Conservation (phyloP, 352 stramenopile genomes). For the Globisporangium paddicum region DNA sequence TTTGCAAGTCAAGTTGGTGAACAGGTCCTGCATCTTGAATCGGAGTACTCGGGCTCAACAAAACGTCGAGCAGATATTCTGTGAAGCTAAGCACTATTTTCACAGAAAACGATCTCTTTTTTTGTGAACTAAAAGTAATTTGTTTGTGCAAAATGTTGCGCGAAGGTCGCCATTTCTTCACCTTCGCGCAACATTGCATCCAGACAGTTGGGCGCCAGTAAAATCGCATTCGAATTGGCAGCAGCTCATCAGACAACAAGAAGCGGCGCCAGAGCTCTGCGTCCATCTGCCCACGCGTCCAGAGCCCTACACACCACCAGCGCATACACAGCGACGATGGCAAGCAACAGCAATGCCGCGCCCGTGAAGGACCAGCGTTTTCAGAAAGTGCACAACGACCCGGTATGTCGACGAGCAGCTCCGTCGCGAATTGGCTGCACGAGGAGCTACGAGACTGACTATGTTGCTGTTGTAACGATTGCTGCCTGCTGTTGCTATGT, state of each 20-base stretch:
- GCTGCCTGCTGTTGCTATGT: not conserved
- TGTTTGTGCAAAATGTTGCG: not conserved
- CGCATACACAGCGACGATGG: conserved; percentile 20
- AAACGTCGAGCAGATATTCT: too few relatives aligned
- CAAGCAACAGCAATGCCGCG: conserved; percentile 23
- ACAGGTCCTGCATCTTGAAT: too few relatives aligned
- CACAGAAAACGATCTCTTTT: too few relatives aligned
- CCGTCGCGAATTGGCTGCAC: not conserved
- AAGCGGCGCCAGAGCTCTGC: not conserved
- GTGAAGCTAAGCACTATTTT: too few relatives aligned
- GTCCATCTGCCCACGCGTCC: not conserved
- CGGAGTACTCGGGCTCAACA: too few relatives aligned
- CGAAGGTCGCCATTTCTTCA: too few relatives aligned
- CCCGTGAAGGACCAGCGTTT: conserved; percentile 70
- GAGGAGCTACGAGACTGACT: not conserved
- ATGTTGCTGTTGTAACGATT: too few relatives aligned
- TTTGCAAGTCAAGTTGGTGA: too few relatives aligned
- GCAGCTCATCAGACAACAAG: not conserved
- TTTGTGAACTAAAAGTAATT: too few relatives aligned
- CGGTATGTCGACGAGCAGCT: conserved; percentile 29
- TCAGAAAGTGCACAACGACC: conserved; percentile 85
- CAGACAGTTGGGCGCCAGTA: too few relatives aligned
- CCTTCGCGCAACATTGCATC: too few relatives aligned
- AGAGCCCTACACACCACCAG: conserved; percentile 6
- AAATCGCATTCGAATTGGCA: conserved; percentile 1